Conservation (phyloP, 2,329 filamentous ascomycete species). For the Anthostomella pinea region DNA sequence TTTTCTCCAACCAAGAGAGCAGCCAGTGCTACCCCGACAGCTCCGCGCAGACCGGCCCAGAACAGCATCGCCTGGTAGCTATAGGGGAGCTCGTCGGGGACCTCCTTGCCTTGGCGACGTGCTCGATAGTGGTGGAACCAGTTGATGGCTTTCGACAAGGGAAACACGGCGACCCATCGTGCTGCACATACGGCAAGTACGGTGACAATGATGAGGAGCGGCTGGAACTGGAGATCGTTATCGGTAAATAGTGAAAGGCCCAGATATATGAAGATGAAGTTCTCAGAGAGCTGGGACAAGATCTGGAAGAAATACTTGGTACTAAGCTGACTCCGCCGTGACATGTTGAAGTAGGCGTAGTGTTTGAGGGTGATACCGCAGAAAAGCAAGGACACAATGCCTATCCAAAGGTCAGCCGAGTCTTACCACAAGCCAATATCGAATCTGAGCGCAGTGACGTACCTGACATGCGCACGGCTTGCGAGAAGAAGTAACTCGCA, state of each 20-base stretch:
- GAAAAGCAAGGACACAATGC: constrained; percentile 94
- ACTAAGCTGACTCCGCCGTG: constrained; percentile 89
- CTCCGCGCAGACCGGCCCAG: constrained; percentile 93
- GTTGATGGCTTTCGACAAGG: constrained; percentile 85
- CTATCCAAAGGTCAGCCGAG: constrained; percentile 40
- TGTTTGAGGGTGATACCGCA: constrained; percentile 98
- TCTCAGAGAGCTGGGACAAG: constrained; percentile 91
- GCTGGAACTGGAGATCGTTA: constrained; percentile 82
- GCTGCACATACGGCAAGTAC: constrained; percentile 89
- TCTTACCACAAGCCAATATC: not conserved
- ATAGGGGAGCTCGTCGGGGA: constrained; percentile 84
- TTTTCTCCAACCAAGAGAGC: constrained; percentile 83
- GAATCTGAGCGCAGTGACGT: no score
- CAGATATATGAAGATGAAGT: constrained; percentile 99
- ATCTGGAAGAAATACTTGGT: constrained; percentile 98
- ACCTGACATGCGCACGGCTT: constrained; percentile 95
- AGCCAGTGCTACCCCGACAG: constrained; percentile 91
- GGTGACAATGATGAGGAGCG: constrained; percentile 90
- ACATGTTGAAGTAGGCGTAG: constrained; percentile 99
- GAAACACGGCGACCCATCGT: constrained; percentile 92
- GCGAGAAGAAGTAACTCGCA: constrained; percentile 96
- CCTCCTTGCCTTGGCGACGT: constrained; percentile 68
- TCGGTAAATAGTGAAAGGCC: constrained; percentile 94
- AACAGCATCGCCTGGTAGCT: constrained; percentile 99
- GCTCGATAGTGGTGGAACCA: constrained; percentile 88